Evolutionary conservation across 148 eudicot species (phyloP), one percentile per base, ranked within the genome.

Genomic region (Vaccinium vitisidaea): DNA sequence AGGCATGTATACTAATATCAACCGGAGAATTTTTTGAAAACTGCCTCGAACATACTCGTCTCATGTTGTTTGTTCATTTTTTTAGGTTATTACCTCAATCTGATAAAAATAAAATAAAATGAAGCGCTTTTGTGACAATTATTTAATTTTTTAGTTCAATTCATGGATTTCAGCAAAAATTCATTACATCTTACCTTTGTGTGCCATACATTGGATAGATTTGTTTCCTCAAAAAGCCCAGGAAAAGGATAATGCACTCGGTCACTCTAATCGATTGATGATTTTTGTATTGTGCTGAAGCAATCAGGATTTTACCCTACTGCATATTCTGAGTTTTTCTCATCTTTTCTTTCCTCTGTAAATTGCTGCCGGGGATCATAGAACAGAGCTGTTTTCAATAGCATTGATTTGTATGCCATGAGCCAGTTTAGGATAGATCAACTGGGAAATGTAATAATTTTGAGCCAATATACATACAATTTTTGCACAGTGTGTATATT

Each of bases 101-200:
- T 36, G 25, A 55, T 43, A 43, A 43, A 43, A 43, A 49, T 7
- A 16, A 25, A 43, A n/a, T n/a, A n/a, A 43, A 43, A 43, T 43
- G 46, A 43, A 43, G 46, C 46, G 6, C 46, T 43, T 43, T 43
- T 43, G 46, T 43, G 46, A 43, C 46, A 43, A 43, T 43, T 43
- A 43, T 43, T 43, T 0, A 43, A 43, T 43, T 85, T 86, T 93
- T 75, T 96, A 92, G 86, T 83, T 84, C 23, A 55, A 48, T 36
- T 69, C 79, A 79, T 15, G 63, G 25, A 77, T 53, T 75, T 74
- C 75, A 76, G 54, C 67, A 82, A 56, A 30, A 54, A 80, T 54
- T 79, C 56, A 2, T 6, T 65, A 13, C 12, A n/a, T 25, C 67
- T 43, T 50, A 8, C 56, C 65, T 36, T 21, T 27, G 48, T 56